phyloP scores from a whole-genome alignment of 768 basidiomycete species.

The Asterophora parasitica region DNA sequence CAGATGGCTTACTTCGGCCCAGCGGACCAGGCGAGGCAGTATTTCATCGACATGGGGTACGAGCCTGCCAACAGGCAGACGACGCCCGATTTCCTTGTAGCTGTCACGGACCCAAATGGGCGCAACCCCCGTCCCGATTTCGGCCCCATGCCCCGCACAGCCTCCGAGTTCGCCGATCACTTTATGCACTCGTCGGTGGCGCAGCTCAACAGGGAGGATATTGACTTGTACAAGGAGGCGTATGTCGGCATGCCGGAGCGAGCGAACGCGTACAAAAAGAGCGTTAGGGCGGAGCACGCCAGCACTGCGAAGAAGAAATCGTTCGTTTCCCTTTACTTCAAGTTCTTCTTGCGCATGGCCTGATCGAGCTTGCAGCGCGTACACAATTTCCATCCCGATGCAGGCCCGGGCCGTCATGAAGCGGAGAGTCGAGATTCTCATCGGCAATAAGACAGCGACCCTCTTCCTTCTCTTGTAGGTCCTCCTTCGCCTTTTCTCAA shows the following conservation, averaged over 20 bases:
- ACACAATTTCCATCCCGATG: slow-evolving; percentile 33
- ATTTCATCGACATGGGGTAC: slow-evolving; percentile 71
- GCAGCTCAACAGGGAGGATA: slow-evolving; percentile 37
- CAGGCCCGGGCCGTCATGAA: slow-evolving; percentile 34
- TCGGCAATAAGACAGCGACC: slow-evolving; percentile 27
- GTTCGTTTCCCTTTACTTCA: slow-evolving; percentile 12
- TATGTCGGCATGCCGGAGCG: slow-evolving; percentile 40
- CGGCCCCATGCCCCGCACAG: slow-evolving; percentile 34
- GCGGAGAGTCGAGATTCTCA: slow-evolving; percentile 34
- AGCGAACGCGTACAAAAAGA: slow-evolving; percentile 36
- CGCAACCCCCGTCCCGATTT: slow-evolving; percentile 38
- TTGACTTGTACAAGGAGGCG: slow-evolving; percentile 40
- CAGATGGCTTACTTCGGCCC: slow-evolving; percentile 75
- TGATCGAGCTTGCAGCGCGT: slow-evolving; percentile 22
- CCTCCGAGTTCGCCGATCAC: slow-evolving; percentile 40
- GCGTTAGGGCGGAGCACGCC: slow-evolving; percentile 48
- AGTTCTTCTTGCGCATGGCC: not conserved
- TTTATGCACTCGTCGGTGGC: slow-evolving; percentile 30
- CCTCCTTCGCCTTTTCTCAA: not conserved
- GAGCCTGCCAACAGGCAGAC: slow-evolving; percentile 57
- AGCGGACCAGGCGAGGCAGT: slow-evolving; percentile 56
- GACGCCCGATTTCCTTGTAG: slow-evolving; percentile 59
- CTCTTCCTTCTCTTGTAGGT: slow-evolving; percentile 28
- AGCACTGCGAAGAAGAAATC: slow-evolving; percentile 32
- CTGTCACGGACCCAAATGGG: slow-evolving; percentile 52